A percentile compares a stretch with the other conserved stretches of the same genome.
These are phyloP conservation scores for Fennellomyces sp. DNA, from an alignment of 371 early-diverging fungal species.

Conservation along the genomic window DNA sequence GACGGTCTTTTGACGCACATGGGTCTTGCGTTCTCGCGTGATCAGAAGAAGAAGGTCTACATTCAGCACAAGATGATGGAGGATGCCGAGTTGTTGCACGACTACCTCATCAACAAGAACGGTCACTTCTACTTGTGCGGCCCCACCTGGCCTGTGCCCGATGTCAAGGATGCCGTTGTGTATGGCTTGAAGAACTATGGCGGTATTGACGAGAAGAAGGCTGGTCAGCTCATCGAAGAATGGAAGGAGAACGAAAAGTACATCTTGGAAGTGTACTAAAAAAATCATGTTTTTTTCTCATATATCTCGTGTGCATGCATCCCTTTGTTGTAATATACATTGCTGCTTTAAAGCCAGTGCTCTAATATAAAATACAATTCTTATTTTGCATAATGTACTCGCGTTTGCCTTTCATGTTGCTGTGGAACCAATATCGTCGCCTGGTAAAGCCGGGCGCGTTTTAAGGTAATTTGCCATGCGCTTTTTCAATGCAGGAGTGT, in stretches of 20 bases:
- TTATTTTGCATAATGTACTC: no score
- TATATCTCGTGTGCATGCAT: not conserved
- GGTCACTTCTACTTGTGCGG: slow-evolving; percentile 95
- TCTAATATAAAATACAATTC: no score
- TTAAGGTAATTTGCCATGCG: no score
- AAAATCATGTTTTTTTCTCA: not conserved
- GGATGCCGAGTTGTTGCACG: slow-evolving; percentile 74
- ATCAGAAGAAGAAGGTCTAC: slow-evolving; percentile 91
- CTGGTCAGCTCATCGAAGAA: slow-evolving; percentile 78
- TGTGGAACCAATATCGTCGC: no score
- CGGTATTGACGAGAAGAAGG: slow-evolving; percentile 63
- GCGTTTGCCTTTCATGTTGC: no score
- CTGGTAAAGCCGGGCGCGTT: no score
- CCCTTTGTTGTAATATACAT: not conserved
- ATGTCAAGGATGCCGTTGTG: slow-evolving; percentile 92
- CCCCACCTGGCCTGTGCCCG: slow-evolving; percentile 93
- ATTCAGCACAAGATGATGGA: slow-evolving; percentile 94
- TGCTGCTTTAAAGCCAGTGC: not conserved
- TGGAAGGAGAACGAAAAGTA: slow-evolving; percentile 92
- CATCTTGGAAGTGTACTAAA: slow-evolving; percentile 88
- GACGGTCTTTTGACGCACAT: slow-evolving; percentile 85
- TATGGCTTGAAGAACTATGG: slow-evolving; percentile 68
- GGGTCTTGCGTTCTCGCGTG: slow-evolving; percentile 92
- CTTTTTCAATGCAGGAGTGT: no score
- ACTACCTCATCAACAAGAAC: slow-evolving; percentile 71